Evolutionary conservation across 306 rosid species (phyloP).

Genomic region (Pachyrhizus erosus): DNA sequence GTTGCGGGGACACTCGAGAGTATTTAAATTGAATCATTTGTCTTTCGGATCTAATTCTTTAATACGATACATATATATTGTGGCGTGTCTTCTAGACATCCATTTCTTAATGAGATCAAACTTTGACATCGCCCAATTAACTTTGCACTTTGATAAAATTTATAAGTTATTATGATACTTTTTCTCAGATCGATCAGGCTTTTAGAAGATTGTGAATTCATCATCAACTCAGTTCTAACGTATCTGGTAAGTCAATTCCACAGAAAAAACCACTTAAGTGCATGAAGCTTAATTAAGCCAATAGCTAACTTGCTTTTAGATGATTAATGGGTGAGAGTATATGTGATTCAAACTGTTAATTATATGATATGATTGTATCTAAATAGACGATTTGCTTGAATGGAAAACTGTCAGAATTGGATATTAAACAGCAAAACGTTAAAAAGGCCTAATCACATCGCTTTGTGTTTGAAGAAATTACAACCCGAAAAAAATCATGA

Average conservation of each 20-base stretch:
- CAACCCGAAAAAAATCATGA: background rate
- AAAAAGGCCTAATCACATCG: background rate
- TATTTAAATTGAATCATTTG: constrained; percentile 39
- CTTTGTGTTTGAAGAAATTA: background rate
- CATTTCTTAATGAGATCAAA: constrained; percentile 7
- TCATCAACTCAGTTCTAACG: background rate
- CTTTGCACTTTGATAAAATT: constrained; percentile 23
- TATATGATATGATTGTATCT: constrained; percentile 36
- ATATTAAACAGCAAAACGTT: background rate
- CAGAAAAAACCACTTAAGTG: constrained; percentile 21
- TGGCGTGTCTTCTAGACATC: constrained; percentile 58
- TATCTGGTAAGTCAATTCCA: constrained; percentile 1
- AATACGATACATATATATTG: constrained; percentile 29
- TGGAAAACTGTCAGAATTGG: constrained; percentile 1
- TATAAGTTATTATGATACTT: background rate
- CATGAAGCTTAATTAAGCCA: constrained; percentile 15
- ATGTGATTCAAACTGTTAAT: constrained; percentile 6
- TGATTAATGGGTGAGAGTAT: background rate
- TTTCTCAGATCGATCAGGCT: background rate
- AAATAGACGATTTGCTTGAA: constrained; percentile 44
- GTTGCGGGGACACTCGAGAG: constrained; percentile 43
- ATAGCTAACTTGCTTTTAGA: constrained; percentile 33
- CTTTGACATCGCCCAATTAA: constrained; percentile 28
- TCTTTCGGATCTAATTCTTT: constrained; percentile 31
- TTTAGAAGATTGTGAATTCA: constrained; percentile 11